A percentile compares a stretch with the other conserved stretches of the same genome.
These are phyloP conservation scores for Ascochyta lentis DNA, from an alignment of 2,329 filamentous ascomycete species.

Conservation along the genomic window DNA sequence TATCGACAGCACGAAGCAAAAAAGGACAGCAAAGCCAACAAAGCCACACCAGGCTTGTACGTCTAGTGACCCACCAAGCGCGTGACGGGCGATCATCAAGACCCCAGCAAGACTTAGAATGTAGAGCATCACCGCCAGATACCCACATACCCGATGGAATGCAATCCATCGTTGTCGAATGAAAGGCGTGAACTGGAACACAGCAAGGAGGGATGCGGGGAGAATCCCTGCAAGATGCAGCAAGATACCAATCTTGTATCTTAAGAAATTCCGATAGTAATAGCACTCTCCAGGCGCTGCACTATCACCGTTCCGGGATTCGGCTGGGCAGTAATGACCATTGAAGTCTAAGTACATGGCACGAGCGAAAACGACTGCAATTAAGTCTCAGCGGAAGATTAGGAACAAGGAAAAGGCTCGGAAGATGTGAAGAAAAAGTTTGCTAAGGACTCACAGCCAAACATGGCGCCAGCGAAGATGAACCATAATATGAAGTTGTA, in stretches of 20 bases:
- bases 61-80: conserved; percentile 62
- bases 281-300: conserved; percentile 54
- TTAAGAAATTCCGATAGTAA: conserved; percentile 45
- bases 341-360: conserved; percentile 58
- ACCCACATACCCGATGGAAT: conserved; percentile 68
- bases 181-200: conserved; percentile 52
- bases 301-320: conserved; percentile 11
- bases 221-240: conserved; percentile 54
- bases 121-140: conserved; percentile 59
- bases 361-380: conserved; percentile 55
- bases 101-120: conserved; percentile 57
- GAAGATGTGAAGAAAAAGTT: too few species aligned
- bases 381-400: not conserved
- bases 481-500: conserved; percentile 64
- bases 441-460: conserved; percentile 16
- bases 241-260: conserved; percentile 49
- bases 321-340: conserved; percentile 26
- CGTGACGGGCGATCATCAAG: conserved; percentile 59
- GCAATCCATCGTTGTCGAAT: conserved; percentile 57
- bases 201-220: conserved; percentile 48
- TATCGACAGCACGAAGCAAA: conserved; percentile 56
- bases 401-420: not conserved
- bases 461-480: conserved; percentile 23
- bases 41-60: conserved; percentile 56
- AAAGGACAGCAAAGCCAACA: conserved; percentile 55